These are phyloP conservation scores for Imleria badia DNA, from an alignment of 768 basidiomycete species.

Conservation along the genomic window DNA sequence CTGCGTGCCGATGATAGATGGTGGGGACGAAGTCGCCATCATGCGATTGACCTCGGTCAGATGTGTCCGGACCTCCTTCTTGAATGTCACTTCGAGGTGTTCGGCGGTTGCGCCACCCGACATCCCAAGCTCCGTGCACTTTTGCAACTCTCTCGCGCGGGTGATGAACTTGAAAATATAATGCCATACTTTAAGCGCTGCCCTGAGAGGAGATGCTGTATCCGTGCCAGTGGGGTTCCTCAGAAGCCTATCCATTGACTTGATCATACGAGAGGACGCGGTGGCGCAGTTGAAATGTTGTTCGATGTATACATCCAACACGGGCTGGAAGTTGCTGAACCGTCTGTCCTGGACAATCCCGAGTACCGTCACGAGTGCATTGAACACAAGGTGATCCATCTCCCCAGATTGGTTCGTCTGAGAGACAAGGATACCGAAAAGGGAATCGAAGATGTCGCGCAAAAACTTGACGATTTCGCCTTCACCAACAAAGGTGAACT, in stretches of 20 bases:
- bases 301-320: conserved; percentile 91
- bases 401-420: conserved; percentile 70
- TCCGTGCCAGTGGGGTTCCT: conserved; percentile 69
- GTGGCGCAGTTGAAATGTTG: conserved; percentile 80
- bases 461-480: conserved; percentile 94
- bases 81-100: conserved; percentile 82
- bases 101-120: conserved; percentile 81
- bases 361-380: conserved; percentile 86
- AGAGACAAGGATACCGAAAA: conserved; percentile 87
- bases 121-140: conserved; percentile 74
- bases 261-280: conserved; percentile 82
- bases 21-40: conserved; percentile 78
- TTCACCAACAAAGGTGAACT: conserved; percentile 92
- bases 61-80: conserved; percentile 76
- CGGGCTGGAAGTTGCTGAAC: conserved; percentile 93
- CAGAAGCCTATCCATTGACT: conserved; percentile 83
- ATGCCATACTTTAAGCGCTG: conserved; percentile 95
- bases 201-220: conserved; percentile 74
- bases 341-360: conserved; percentile 92
- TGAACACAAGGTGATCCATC: conserved; percentile 85
- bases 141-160: conserved; percentile 86
- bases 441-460: conserved; percentile 86
- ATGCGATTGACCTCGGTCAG: conserved; percentile 80
- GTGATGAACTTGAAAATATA: conserved; percentile 95
- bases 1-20: conserved; percentile 94